Evolutionary conservation across 2,329 filamentous ascomycete genomes (phyloP).

Genomic region (Ustulina deusta): DNA sequence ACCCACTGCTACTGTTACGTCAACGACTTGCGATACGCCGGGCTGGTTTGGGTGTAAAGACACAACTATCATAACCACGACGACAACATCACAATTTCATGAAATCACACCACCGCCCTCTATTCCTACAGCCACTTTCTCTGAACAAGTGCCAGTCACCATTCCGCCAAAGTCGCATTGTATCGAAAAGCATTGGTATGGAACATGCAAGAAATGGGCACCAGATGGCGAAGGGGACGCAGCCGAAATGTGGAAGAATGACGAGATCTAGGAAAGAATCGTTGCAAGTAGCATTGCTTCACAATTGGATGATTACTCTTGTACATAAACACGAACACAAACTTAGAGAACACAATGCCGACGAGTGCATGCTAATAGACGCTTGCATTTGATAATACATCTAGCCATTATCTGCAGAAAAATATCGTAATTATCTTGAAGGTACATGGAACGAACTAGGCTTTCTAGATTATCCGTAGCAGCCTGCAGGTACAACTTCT

Average conservation of each 20-base stretch:
- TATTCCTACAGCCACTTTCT: conserved; percentile 39
- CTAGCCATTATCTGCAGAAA: background rate
- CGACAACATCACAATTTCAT: conserved; percentile 40
- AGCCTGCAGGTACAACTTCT: background rate
- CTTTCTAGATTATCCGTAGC: background rate
- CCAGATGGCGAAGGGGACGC: conserved; percentile 16
- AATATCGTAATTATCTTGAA: background rate
- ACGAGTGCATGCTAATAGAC: conserved; percentile 10
- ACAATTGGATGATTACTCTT: conserved; percentile 30
- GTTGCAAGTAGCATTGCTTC: conserved; percentile 8
- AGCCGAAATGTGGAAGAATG: conserved; percentile 39
- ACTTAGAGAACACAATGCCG: conserved; percentile 21
- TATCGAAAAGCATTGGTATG: conserved; percentile 46
- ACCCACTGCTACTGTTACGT: conserved; percentile 53
- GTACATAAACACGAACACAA: conserved; percentile 29
- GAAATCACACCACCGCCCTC: conserved; percentile 47
- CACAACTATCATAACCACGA: conserved; percentile 52
- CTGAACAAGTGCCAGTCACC: conserved; percentile 29
- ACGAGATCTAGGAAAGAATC: conserved; percentile 44
- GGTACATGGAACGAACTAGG: background rate
- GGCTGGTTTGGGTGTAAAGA: conserved; percentile 74
- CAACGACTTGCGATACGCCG: conserved; percentile 67
- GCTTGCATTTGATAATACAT: background rate
- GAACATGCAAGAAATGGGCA: conserved; percentile 47
- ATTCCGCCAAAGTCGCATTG: conserved; percentile 43